Evolutionary conservation across 495 filamentous ascomycete genomes (phyloP).

Genomic region (Pseudevernia furfuracea): DNA sequence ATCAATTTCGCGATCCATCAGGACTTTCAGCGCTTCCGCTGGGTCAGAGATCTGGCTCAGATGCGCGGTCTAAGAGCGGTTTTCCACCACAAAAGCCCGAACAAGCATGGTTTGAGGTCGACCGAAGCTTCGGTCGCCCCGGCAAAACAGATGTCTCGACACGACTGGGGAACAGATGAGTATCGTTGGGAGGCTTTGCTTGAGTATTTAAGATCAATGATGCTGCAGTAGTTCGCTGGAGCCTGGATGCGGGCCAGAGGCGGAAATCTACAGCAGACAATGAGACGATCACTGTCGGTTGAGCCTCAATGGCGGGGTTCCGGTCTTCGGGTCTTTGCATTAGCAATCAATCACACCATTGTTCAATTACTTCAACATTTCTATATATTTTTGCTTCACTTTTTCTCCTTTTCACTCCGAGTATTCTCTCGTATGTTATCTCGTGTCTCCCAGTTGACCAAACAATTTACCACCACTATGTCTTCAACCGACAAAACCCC

Average conservation of each 20-base stretch:
- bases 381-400: neutral
- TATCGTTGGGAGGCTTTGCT: neutral
- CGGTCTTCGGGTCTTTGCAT: neutral
- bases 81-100: neutral
- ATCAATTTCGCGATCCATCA: neutral
- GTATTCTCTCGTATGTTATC: neutral
- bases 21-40: neutral
- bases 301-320: neutral
- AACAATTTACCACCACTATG: conserved; percentile 24
- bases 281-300: neutral
- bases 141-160: neutral
- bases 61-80: neutral
- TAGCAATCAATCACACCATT: neutral
- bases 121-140: neutral
- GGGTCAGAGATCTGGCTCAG: neutral
- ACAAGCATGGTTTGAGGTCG: neutral
- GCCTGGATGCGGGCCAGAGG: neutral
- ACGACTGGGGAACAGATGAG: neutral
- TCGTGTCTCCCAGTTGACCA: conserved; percentile 6
- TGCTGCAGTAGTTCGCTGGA: neutral
- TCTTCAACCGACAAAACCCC: conserved; percentile 23
- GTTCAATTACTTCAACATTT: neutral
- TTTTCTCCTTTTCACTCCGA: neutral
- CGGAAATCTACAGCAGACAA: neutral
- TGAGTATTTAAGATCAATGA: neutral